These are phyloP conservation scores for Polymyxa betae DNA, from an alignment of 208 protist genomes.

Conservation along the genomic window DNA sequence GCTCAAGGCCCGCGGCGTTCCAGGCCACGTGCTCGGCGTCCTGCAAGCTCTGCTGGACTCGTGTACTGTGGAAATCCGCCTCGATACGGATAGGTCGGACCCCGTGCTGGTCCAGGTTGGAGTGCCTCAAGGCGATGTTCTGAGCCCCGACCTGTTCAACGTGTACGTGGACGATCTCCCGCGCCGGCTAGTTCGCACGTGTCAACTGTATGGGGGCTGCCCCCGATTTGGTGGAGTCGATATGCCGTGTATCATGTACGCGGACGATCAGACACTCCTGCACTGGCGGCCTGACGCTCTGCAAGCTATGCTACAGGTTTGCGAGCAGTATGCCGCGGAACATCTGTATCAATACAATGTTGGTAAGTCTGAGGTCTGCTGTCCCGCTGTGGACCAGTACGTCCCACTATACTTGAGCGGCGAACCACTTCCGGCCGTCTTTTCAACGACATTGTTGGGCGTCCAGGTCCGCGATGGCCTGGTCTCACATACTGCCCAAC, in stretches of 20 bases:
- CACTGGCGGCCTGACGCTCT: background rate
- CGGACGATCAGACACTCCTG: constrained; percentile 7
- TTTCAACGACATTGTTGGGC: background rate
- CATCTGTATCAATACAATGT: background rate
- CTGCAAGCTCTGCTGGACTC: background rate
- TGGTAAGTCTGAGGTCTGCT: background rate
- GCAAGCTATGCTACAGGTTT: background rate
- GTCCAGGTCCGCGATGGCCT: background rate
- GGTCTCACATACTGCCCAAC: background rate
- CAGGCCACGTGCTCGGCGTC: background rate
- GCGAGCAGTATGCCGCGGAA: background rate
- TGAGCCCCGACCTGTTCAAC: constrained; percentile 18
- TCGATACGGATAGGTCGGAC: background rate
- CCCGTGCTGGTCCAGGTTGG: background rate
- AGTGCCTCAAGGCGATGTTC: constrained; percentile 1
- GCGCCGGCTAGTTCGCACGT: background rate
- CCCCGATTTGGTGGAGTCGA: background rate
- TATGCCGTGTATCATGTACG: background rate
- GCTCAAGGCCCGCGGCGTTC: background rate
- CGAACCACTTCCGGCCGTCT: background rate
- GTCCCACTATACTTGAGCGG: background rate
- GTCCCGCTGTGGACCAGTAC: background rate
- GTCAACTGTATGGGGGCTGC: background rate
- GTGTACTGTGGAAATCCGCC: background rate
- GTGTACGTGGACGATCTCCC: constrained; percentile 17